Base-by-base conservation (phyloP, 805 yeast species). In the Torulaspora microellipsoides region DNA sequence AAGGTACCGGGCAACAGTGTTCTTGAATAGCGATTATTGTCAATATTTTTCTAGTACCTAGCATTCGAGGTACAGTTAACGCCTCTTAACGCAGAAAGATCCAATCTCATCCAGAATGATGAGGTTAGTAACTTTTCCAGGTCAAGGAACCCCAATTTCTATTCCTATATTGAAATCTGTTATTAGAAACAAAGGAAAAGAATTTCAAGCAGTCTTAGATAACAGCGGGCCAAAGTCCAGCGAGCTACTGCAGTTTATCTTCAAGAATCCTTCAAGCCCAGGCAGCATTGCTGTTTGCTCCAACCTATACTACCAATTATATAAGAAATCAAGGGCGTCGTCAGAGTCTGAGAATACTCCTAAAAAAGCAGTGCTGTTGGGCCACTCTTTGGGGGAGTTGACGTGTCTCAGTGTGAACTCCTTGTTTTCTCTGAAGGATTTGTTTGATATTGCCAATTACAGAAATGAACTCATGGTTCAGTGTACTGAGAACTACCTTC, bases 331-430 rank as follows among this genome's bases (percentile, higher is more conserved):
- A 12, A 35, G 20, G 28, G 17, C 25, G 11, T 3, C 5, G 20
- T 3, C 20, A 20, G 6, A 7, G 6, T 31, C 42, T 31, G 40
- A 31, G 27, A 33, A 27, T 10, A 15, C 23, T 13, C 13, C 43
- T 4, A 34, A 25, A 32, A 38, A 29, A 9, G 38, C 31, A 29
- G 40, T 46, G 14, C 47, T 61, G n/a, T 39, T 63, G 38, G 69
- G 66, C 1, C 69, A 65, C 40, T 65, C 69, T 9, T 43, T 65
- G 29, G 69, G 69, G 13, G 69, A 65, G 44, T 40, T 65, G 32
- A 55, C 60, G 11, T 60, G 65, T 44, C 36, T 65, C 28, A 50
- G 56, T 38, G 53, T 59, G 4, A 61, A 63, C 34, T 40, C 45
- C 15, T 42, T 64, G 13, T 62, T 60, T 31, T 38, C 52, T 1